Percentiles rank a stretch among this genome's conserved stretches.
phyloP scores from a whole-genome alignment of 305 asterid species.

The Lippia alba region DNA sequence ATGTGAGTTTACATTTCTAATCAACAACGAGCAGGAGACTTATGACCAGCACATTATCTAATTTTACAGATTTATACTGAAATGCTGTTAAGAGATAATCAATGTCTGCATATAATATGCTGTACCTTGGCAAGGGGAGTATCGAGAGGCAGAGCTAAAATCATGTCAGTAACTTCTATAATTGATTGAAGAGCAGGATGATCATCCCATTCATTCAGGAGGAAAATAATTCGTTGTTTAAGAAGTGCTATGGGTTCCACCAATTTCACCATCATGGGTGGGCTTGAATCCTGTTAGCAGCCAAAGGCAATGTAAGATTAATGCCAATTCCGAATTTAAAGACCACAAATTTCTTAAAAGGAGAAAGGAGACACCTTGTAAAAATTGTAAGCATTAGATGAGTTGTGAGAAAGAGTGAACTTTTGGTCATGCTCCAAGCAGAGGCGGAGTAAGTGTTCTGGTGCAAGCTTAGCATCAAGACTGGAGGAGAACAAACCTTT shows the following conservation, averaged over 20 bases:
- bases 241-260: conserved; percentile 77
- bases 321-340: conserved; percentile 9
- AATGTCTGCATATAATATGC: conserved; percentile 16
- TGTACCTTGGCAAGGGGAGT: conserved; percentile 89
- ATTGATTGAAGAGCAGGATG: conserved; percentile 72
- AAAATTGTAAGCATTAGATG: conserved; percentile 66
- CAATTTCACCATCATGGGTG: conserved; percentile 72
- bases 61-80: not conserved
- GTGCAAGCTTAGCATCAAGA: conserved; percentile 81
- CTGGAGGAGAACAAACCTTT: conserved; percentile 63
- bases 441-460: conserved; percentile 83
- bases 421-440: conserved; percentile 81
- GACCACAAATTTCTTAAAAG: conserved; percentile 11
- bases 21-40: not conserved
- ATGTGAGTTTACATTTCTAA: not conserved
- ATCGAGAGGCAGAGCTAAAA: conserved; percentile 79
- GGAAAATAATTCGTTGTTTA: conserved; percentile 52
- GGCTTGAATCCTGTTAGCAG: conserved; percentile 63
- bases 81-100: conserved; percentile 17
- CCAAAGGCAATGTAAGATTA: conserved; percentile 26
- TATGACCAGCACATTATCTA: not conserved
- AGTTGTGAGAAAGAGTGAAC: conserved; percentile 47
- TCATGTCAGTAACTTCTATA: conserved; percentile 76
- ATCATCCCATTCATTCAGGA: conserved; percentile 72
- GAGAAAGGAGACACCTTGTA: conserved; percentile 57